These are phyloP conservation scores for Microdochium bolleyi DNA, from an alignment of 2,329 filamentous ascomycete species.

Conservation along the genomic window DNA sequence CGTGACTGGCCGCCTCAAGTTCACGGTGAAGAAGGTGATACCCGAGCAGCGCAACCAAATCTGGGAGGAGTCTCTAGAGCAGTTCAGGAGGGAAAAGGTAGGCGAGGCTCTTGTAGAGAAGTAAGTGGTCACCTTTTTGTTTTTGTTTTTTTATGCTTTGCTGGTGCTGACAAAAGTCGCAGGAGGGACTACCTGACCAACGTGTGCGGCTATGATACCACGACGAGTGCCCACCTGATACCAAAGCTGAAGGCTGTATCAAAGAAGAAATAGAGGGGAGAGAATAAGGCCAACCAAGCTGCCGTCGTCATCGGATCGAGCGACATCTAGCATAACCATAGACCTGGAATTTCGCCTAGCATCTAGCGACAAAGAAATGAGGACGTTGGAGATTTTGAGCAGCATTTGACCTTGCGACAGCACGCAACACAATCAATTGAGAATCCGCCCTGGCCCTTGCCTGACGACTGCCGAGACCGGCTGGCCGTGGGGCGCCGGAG, in stretches of 20 bases:
- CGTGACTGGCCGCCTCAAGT: conserved; percentile 76
- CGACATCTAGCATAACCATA: background rate
- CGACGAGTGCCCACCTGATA: background rate
- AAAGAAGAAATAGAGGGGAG: background rate
- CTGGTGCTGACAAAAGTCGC: background rate
- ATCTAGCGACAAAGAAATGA: background rate
- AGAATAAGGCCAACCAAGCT: background rate
- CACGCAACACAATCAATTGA: too few species aligned
- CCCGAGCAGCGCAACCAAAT: conserved; percentile 54
- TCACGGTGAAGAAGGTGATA: conserved; percentile 77
- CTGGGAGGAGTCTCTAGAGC: conserved; percentile 67
- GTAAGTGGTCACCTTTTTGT: conserved; percentile 42
- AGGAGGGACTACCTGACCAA: conserved; percentile 1
- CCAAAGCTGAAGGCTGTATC: background rate
- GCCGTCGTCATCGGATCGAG: too few species aligned
- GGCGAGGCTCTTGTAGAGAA: conserved; percentile 65
- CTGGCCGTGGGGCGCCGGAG: background rate
- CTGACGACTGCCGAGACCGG: background rate
- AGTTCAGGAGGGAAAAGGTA: conserved; percentile 65
- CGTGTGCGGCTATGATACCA: background rate
- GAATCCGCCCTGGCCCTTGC: too few species aligned
- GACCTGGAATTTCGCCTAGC: background rate
- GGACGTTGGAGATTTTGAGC: background rate
- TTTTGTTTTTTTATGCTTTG: background rate
- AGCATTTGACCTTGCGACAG: background rate